These are phyloP conservation scores for Mycena vitilis DNA, from an alignment of 768 basidiomycete species.

Conservation along the genomic window DNA sequence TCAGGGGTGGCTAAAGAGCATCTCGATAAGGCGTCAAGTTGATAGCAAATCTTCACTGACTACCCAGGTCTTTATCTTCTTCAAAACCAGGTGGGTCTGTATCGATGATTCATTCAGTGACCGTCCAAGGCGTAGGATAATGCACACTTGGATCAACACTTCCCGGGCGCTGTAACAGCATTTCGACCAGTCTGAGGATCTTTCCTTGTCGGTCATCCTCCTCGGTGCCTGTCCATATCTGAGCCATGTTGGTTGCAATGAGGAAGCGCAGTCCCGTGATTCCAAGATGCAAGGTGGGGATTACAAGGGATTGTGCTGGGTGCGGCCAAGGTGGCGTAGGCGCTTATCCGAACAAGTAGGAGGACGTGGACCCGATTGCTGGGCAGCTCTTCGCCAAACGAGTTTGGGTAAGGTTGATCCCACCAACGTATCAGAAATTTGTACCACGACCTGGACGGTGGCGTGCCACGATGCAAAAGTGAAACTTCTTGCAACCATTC, in stretches of 20 bases:
- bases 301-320: too few relatives aligned
- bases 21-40: background rate
- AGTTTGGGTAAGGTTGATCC: too few relatives aligned
- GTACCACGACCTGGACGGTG: too few relatives aligned
- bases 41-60: slow-evolving; percentile 56
- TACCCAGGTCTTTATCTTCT: slow-evolving; percentile 68
- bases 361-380: too few relatives aligned
- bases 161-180: slow-evolving; percentile 56
- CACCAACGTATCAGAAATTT: too few relatives aligned
- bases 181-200: slow-evolving; percentile 62
- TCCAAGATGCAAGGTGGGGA: too few relatives aligned
- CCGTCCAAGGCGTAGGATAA: background rate
- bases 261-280: too few relatives aligned
- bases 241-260: background rate
- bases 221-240: slow-evolving; percentile 24
- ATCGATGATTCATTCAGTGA: background rate
- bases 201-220: slow-evolving; percentile 51
- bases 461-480: too few relatives aligned
- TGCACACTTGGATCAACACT: slow-evolving; percentile 44
- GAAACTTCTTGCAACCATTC: too few relatives aligned
- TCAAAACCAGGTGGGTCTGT: slow-evolving; percentile 63
- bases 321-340: too few relatives aligned
- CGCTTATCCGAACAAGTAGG: too few relatives aligned
- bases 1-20: slow-evolving; percentile 54
- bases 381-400: too few relatives aligned